Conservation (phyloP, 441 rosid species). For the Jatropha podagrica region DNA sequence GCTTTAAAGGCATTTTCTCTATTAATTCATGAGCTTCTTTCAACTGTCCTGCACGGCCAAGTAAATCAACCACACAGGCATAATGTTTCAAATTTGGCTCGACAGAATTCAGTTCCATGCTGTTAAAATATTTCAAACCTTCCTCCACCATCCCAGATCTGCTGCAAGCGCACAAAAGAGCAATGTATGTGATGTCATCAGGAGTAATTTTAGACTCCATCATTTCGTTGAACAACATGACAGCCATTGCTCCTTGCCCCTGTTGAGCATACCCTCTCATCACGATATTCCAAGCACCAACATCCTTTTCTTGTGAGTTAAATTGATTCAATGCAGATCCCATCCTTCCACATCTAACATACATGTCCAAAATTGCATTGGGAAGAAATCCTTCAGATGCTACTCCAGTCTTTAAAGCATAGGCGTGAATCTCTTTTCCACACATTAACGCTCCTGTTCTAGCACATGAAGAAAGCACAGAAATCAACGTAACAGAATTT, state of each 20-base stretch:
- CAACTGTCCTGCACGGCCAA: conserved; percentile 75
- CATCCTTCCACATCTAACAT: conserved; percentile 88
- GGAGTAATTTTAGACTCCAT: conserved; percentile 53
- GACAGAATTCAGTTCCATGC: conserved; percentile 49
- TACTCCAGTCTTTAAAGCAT: conserved; percentile 61
- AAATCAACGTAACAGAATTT: conserved; percentile 66
- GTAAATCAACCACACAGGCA: conserved; percentile 86
- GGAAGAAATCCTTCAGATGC: conserved; percentile 70
- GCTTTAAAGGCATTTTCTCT: conserved; percentile 61
- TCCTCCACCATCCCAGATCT: conserved; percentile 77
- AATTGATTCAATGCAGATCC: conserved; percentile 68
- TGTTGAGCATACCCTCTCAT: conserved; percentile 69
- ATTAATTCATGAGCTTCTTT: conserved; percentile 71
- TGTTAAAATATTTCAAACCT: conserved; percentile 64
- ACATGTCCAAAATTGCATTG: conserved; percentile 80
- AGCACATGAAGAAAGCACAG: conserved; percentile 81
- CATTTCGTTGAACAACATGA: conserved; percentile 65
- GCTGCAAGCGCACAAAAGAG: conserved; percentile 80
- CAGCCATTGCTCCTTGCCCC: conserved; percentile 56
- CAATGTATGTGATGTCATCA: conserved; percentile 71
- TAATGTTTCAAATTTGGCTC: conserved; percentile 81
- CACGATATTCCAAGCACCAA: conserved; percentile 84
- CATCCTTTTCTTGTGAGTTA: conserved; percentile 58
- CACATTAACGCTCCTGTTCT: conserved; percentile 82
- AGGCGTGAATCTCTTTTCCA: conserved; percentile 91